These are phyloP conservation scores for Solanum pimpinellifolium DNA, from an alignment of 257 asterid species.

Conservation along the genomic window DNA sequence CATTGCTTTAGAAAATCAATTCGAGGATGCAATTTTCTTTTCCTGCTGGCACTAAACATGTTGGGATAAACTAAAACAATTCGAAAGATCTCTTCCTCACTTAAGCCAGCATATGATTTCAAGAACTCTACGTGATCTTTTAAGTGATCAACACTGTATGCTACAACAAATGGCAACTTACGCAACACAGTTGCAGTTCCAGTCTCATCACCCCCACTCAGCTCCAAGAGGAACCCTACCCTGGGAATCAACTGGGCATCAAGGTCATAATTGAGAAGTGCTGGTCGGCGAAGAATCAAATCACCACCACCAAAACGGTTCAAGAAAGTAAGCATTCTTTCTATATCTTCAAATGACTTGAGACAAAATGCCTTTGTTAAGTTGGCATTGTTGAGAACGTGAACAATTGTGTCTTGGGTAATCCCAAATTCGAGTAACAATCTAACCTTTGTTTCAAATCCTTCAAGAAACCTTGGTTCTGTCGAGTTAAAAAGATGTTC, in stretches of 20 bases:
- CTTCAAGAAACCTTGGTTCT: slow-evolving; percentile 35
- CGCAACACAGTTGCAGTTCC: slow-evolving; percentile 42
- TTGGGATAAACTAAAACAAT: slow-evolving; percentile 60
- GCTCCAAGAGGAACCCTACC: slow-evolving; percentile 46
- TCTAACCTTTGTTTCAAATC: slow-evolving; percentile 53
- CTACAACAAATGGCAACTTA: slow-evolving; percentile 58
- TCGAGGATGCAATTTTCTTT: slow-evolving; percentile 73
- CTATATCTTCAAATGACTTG: slow-evolving; percentile 47
- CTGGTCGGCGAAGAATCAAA: slow-evolving; percentile 66
- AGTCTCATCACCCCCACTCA: slow-evolving; percentile 52
- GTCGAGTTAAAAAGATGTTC: slow-evolving; percentile 45
- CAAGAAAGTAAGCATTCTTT: slow-evolving; percentile 49
- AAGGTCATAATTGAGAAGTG: slow-evolving; percentile 52
- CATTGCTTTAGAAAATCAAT: slow-evolving; percentile 73
- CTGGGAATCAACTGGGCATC: slow-evolving; percentile 70
- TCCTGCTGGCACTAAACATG: slow-evolving; percentile 69
- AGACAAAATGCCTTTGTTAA: slow-evolving; percentile 54
- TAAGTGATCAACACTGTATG: slow-evolving; percentile 66
- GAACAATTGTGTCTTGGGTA: slow-evolving; percentile 46
- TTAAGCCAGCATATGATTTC: slow-evolving; percentile 60
- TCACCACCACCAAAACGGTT: slow-evolving; percentile 55
- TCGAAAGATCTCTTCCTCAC: slow-evolving; percentile 54
- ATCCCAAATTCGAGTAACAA: slow-evolving; percentile 44
- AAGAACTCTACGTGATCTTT: slow-evolving; percentile 69
- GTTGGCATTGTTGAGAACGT: slow-evolving; percentile 58